A percentile compares a stretch with the other conserved stretches of the same genome.
Conservation (phyloP, 2,329 filamentous ascomycete species). For the Cladosporium cucumerinum region DNA sequence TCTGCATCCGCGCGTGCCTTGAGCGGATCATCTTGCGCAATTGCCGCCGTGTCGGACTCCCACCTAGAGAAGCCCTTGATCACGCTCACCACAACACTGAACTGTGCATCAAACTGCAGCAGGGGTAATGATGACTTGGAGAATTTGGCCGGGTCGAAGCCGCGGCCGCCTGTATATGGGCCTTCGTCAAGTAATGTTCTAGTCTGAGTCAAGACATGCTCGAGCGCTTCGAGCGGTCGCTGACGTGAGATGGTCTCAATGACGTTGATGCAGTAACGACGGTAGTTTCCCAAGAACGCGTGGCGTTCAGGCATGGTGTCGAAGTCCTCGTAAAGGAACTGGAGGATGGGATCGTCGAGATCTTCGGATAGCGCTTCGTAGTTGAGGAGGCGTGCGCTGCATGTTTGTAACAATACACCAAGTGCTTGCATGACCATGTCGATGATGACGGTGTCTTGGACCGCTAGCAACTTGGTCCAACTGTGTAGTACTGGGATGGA, state of each 20-base stretch:
- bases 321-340: constrained; percentile 88
- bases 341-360: constrained; percentile 71
- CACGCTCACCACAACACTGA: constrained; percentile 82
- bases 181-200: constrained; percentile 66
- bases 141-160: constrained; percentile 54
- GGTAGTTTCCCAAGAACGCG: constrained; percentile 92
- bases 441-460: constrained; percentile 65
- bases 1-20: constrained; percentile 56
- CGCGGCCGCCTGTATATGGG: constrained; percentile 67
- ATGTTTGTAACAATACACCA: constrained; percentile 74
- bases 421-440: constrained; percentile 61
- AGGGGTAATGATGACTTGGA: constrained; percentile 69
- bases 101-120: constrained; percentile 81
- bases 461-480: constrained; percentile 79
- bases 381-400: constrained; percentile 76
- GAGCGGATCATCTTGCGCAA: constrained; percentile 44
- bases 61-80: constrained; percentile 87
- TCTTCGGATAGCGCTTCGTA: constrained; percentile 86
- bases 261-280: constrained; percentile 81
- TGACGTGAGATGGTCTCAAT: constrained; percentile 83
- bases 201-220: constrained; percentile 78
- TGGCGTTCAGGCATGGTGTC: constrained; percentile 92
- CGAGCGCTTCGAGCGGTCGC: constrained; percentile 78
- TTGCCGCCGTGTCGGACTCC: constrained; percentile 47
- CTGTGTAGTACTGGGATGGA: constrained; percentile 89